Evolutionary conservation across 2,329 filamentous ascomycete genomes (phyloP).

Genomic region (Aspergillus sp.): DNA sequence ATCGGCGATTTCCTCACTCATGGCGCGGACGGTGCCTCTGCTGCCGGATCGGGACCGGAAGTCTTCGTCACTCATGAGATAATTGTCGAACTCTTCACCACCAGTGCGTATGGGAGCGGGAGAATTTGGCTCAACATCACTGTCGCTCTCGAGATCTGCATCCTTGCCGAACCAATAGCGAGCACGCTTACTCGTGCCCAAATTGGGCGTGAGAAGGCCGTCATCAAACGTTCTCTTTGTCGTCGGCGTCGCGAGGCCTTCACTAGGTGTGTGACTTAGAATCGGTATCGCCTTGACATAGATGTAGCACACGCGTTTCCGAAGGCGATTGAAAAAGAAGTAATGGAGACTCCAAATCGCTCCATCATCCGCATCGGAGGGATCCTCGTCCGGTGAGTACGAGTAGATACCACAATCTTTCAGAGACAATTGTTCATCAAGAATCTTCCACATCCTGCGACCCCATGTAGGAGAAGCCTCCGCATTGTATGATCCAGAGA

Average conservation of each 20-base stretch:
- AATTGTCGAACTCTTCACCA: slow-evolving; percentile 43
- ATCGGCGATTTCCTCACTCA: slow-evolving; percentile 56
- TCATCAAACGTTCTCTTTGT: slow-evolving; percentile 50
- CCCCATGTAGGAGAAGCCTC: slow-evolving; percentile 70
- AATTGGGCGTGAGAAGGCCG: slow-evolving; percentile 50
- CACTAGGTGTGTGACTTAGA: slow-evolving; percentile 67
- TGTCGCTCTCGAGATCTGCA: slow-evolving; percentile 45
- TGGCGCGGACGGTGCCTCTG: slow-evolving; percentile 49
- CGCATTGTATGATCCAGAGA: slow-evolving; percentile 49
- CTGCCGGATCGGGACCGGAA: slow-evolving; percentile 36
- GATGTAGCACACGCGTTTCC: slow-evolving; percentile 91
- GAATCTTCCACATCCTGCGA: slow-evolving; percentile 84
- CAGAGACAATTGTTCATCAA: slow-evolving; percentile 93
- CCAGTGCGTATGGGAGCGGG: slow-evolving; percentile 22
- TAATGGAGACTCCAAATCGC: slow-evolving; percentile 95
- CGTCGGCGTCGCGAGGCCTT: slow-evolving; percentile 40
- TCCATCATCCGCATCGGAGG: slow-evolving; percentile 89
- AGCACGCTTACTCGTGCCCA: slow-evolving; percentile 74
- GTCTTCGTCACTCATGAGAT: slow-evolving; percentile 48
- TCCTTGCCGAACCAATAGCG: slow-evolving; percentile 82
- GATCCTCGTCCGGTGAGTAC: slow-evolving; percentile 85
- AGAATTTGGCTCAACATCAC: slow-evolving; percentile 35
- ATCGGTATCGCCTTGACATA: slow-evolving; percentile 81
- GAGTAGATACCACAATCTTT: slow-evolving; percentile 86
- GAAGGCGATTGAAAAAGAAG: slow-evolving; percentile 93